phyloP scores from a whole-genome alignment of 202 grass and related monocot genomes.

The Setaria italica region DNA sequence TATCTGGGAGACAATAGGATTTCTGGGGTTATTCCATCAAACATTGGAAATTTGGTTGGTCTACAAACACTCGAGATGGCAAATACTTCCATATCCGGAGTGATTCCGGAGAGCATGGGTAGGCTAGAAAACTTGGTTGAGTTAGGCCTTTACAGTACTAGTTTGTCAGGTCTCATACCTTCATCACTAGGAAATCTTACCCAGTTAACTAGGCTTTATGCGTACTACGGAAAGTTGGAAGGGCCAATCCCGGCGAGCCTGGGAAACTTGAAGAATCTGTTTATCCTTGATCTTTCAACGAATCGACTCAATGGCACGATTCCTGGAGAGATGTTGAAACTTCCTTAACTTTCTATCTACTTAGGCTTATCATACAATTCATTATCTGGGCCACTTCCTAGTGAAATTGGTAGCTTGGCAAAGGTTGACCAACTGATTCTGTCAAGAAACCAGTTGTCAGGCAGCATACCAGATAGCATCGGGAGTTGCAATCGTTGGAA shows the following conservation, averaged over 20 bases:
- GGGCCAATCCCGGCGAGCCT: slow-evolving; percentile 48
- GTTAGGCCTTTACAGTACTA: no score
- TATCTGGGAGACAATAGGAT: no score
- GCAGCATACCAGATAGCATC: slow-evolving; percentile 24
- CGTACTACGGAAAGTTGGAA: not conserved
- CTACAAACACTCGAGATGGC: no score
- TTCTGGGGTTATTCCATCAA: no score
- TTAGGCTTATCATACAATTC: slow-evolving; percentile 26
- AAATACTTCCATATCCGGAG: no score
- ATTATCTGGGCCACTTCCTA: no score
- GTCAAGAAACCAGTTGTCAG: slow-evolving; percentile 43
- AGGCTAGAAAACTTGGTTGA: no score
- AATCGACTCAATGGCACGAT: slow-evolving; percentile 21
- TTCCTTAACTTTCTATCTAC: not conserved
- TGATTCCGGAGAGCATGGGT: no score
- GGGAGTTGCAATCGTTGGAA: not conserved
- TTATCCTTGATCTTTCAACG: not conserved
- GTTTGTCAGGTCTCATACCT: no score
- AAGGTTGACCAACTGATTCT: slow-evolving; percentile 37
- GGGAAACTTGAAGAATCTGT: slow-evolving; percentile 17
- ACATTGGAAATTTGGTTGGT: no score
- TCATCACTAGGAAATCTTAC: slow-evolving; percentile 12
- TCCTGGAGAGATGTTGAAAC: not conserved
- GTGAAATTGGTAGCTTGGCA: no score
- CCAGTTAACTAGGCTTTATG: not conserved